These are phyloP conservation scores for Aspergillus niger DNA, from an alignment of 2,329 filamentous ascomycete species.

Conservation along the genomic window DNA sequence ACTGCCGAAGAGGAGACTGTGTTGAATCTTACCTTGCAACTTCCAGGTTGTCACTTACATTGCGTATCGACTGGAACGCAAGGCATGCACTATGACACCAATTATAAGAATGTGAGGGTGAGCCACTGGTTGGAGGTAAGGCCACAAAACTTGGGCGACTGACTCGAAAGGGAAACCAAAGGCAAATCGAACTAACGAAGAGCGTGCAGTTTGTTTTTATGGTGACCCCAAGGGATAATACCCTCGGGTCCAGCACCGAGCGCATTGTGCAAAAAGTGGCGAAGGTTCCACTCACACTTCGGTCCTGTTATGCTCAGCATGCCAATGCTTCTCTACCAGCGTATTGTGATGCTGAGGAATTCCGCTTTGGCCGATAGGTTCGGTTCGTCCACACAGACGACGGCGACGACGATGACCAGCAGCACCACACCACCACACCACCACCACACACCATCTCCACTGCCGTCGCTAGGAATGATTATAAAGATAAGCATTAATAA, in stretches of 20 bases:
- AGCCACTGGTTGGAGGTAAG: slow-evolving; percentile 21
- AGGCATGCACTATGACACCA: slow-evolving; percentile 18
- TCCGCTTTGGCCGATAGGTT: neutral
- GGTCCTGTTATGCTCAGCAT: slow-evolving; percentile 17
- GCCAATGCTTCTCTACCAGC: slow-evolving; percentile 16
- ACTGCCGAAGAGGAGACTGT: slow-evolving; percentile 3
- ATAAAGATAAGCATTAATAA: neutral
- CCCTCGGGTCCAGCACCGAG: neutral
- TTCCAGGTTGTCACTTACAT: slow-evolving; percentile 17
- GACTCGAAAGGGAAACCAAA: neutral
- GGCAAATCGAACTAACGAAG: neutral
- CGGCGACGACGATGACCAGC: neutral
- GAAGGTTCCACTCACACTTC: slow-evolving; percentile 14
- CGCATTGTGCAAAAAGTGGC: slow-evolving; percentile 12
- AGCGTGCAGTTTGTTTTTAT: slow-evolving; percentile 15
- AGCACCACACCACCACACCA: neutral
- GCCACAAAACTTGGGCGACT: neutral
- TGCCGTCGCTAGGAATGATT: neutral
- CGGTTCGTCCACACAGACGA: neutral
- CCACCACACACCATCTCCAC: neutral
- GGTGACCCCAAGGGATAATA: neutral
- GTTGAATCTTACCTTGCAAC: slow-evolving; percentile 12
- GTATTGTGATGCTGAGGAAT: slow-evolving; percentile 6
- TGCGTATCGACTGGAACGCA: slow-evolving; percentile 4
- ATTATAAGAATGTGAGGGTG: slow-evolving; percentile 16